These are phyloP conservation scores for Aspergillus biplanus DNA, from an alignment of 495 filamentous ascomycete species.

Conservation along the genomic window DNA sequence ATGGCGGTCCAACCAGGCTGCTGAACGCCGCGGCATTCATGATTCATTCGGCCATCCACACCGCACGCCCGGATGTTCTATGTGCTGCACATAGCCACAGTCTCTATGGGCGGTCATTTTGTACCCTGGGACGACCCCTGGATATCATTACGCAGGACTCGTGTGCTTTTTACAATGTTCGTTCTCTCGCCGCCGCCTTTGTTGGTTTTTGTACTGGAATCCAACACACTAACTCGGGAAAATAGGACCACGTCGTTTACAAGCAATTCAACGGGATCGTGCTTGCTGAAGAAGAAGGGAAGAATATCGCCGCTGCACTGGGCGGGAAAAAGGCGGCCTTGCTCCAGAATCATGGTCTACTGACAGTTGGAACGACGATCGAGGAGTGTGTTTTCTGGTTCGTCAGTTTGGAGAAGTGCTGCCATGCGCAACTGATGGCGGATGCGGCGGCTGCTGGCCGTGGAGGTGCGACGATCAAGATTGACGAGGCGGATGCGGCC, in stretches of 20 bases:
- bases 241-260: slow-evolving; percentile 65
- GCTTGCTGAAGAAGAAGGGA: slow-evolving; percentile 69
- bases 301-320: slow-evolving; percentile 65
- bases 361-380: slow-evolving; percentile 59
- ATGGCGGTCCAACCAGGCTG: slow-evolving; percentile 61
- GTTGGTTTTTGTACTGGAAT: not conserved
- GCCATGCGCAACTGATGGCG: slow-evolving; percentile 74
- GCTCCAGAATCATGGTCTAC: slow-evolving; percentile 70
- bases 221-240: not conserved
- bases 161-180: slow-evolving; percentile 65
- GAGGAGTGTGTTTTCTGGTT: slow-evolving; percentile 76
- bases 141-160: slow-evolving; percentile 77
- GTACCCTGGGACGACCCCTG: slow-evolving; percentile 64
- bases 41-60: slow-evolving; percentile 70
- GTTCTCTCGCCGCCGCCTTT: not conserved
- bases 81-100: slow-evolving; percentile 76
- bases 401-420: slow-evolving; percentile 72
- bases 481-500: slow-evolving; percentile 67
- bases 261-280: slow-evolving; percentile 73
- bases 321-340: slow-evolving; percentile 71
- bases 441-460: slow-evolving; percentile 72
- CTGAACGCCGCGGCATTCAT: slow-evolving; percentile 72
- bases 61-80: slow-evolving; percentile 69
- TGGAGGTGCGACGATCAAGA: slow-evolving; percentile 66
- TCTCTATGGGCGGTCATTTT: slow-evolving; percentile 72